Base-by-base conservation (phyloP, 163 green algal genomes). In the Prototheca cutis region DNA sequence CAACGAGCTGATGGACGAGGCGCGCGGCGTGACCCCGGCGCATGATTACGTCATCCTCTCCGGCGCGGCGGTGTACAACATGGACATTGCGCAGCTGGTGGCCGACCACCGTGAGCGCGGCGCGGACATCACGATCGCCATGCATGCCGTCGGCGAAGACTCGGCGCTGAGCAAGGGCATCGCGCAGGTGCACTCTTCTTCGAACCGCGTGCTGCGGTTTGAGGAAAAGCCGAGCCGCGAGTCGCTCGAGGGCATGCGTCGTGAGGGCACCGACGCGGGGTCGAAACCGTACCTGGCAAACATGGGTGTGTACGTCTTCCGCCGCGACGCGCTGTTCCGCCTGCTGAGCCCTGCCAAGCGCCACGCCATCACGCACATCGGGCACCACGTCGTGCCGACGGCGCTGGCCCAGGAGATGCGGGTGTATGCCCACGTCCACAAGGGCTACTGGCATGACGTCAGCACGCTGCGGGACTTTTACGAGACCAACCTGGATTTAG, bases 291-390 rank as follows among this genome's bases (percentile, higher is more conserved):
- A 84, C 84, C 92, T 96, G 66, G 90, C 90, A 15, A 88, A 76
- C 70, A 99, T 99, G 92, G 92, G 92, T 53, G 95, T 99, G 81
- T 99, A 98, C 74, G 83, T 98, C 30, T 95, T 97, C 78, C 88
- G 80, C 39, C 78, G 82, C 19, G 73, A 81, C 48, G 87, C 80
- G 4, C 83, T 98, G 62, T 80, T 87, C 65, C 39, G 8, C 17
- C 42, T 58, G 27, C 59, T 68, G 21, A 39, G 25, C 27, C 66
- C 66, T 28, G 4, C 24, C 31, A 62, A 53, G 28, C 15, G 8
- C 24, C 25, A 53, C 36, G 59, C 40, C 91, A 56, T 87, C 52
- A 70, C 61, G 23, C 78, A 85, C 58, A 77, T 84, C 33, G 75
- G 76, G 0, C 63, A 79, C 42, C 70, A 83, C 53, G 66, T 85